Conservation (phyloP, 306 rosid genomes). For the Vicia faba region DNA sequence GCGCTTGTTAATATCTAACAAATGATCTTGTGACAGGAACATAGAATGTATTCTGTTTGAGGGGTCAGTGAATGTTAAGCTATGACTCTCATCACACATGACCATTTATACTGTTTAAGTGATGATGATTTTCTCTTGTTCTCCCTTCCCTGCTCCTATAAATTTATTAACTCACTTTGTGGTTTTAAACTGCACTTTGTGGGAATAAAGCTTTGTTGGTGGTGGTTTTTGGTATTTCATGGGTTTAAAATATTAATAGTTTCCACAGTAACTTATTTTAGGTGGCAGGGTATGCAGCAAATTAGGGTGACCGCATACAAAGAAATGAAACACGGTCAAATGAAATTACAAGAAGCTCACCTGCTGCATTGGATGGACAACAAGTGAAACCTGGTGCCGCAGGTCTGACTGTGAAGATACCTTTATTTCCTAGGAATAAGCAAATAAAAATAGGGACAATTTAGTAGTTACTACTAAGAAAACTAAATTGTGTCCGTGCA, state of each 20-base stretch:
- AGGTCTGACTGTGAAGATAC: slow-evolving; percentile 72
- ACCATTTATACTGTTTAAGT: slow-evolving; percentile 2
- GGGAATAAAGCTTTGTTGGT: too few species aligned
- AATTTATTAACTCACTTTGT: neutral
- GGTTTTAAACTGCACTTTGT: slow-evolving; percentile 8
- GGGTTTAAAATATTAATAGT: neutral
- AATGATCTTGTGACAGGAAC: too few species aligned
- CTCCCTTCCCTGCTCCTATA: neutral
- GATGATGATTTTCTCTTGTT: slow-evolving; percentile 2
- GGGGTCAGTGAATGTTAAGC: neutral
- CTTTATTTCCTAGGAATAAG: slow-evolving; percentile 70
- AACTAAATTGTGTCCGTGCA: neutral
- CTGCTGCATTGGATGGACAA: slow-evolving; percentile 99
- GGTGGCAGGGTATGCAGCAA: slow-evolving; percentile 25
- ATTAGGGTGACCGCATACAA: slow-evolving; percentile 10
- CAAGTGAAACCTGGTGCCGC: slow-evolving; percentile 89
- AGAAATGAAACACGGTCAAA: slow-evolving; percentile 26
- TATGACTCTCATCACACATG: neutral
- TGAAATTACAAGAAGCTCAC: slow-evolving; percentile 42
- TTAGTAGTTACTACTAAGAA: slow-evolving; percentile 14
- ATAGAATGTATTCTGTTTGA: neutral
- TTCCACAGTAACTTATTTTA: slow-evolving; percentile 22
- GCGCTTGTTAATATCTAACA: too few species aligned
- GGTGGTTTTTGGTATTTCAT: too few species aligned
- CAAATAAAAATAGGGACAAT: slow-evolving; percentile 28